Base-by-base conservation (phyloP, 2,329 filamentous ascomycete species). In the Phialocephala sp. region DNA sequence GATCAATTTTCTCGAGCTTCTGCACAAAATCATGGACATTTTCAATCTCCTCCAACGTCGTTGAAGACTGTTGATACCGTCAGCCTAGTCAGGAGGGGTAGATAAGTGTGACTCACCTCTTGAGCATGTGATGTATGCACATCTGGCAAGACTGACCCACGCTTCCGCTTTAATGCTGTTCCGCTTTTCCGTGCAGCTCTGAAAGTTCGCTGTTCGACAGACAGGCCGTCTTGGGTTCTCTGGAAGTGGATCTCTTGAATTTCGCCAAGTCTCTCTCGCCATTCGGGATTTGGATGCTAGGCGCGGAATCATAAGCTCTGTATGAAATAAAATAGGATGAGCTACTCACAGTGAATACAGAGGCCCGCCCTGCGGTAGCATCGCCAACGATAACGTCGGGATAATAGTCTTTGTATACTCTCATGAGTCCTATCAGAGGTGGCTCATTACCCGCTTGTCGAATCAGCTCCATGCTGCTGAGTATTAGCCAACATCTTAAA, bases 331-430 rank as follows among this genome's bases (percentile, higher is more conserved):
- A 8, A 27, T 71, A 78, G 75, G 45, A 22, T 59, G 37, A 50
- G 9, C 39, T 36, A 20, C 71, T 41, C 75, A 86, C 85, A 77
- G 86, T 88, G 76, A 90, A 90, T 0, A 86, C 82, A 4, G 86
- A 85, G 0, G 87, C 87, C 66, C 85, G 84, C 43, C 87, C 87
- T 61, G 82, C 81, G 36, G 87, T 85, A 4, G 86, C 82, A 69
- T 90, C 89, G 24, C 90, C 91, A 15, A 94, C 85, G 66, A 96
- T 92, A 62, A 96, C 92, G 76, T 97, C 92, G 0, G 93, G 92
- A 73, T 94, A 96, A 77, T 94, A 96, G 76, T 94, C 92, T 75
- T 95, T 95, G 80, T 90, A 96, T n/a, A 94, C 87, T 63, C 90
- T 86, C 59, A 96, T 80, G 20, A 97, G 81, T 2, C 91, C 91